Percentiles rank a stretch among this genome's conserved stretches.
phyloP scores from a whole-genome alignment of 2,329 filamentous ascomycete genomes.

The Tolypocladium sp. region DNA sequence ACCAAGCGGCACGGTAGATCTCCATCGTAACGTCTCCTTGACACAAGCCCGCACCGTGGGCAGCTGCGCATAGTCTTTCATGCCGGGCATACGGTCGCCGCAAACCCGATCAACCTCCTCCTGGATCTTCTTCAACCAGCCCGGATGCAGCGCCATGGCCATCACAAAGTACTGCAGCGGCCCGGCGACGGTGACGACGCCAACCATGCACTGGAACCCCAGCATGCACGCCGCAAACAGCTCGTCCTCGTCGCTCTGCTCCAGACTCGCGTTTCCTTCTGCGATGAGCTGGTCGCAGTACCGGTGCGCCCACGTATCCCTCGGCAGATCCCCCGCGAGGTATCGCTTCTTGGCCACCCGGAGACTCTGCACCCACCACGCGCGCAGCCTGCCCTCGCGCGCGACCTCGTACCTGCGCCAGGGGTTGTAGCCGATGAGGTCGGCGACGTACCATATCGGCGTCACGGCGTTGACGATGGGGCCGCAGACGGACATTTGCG shows the following conservation, averaged over 20 bases:
- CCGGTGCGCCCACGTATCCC: background rate
- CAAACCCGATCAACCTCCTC: slow-evolving; percentile 32
- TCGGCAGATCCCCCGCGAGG: background rate
- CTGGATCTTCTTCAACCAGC: slow-evolving; percentile 43
- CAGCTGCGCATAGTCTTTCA: slow-evolving; percentile 3
- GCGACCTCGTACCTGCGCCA: background rate
- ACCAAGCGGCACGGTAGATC: slow-evolving; percentile 41
- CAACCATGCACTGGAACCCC: slow-evolving; percentile 41
- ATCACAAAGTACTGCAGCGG: slow-evolving; percentile 42
- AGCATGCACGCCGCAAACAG: slow-evolving; percentile 40
- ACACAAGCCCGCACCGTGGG: slow-evolving; percentile 37
- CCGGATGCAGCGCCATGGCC: slow-evolving; percentile 42
- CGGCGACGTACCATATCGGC: background rate
- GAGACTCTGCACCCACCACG: background rate
- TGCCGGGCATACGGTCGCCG: background rate
- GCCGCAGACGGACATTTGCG: background rate
- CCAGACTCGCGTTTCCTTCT: slow-evolving; percentile 21
- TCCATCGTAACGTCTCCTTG: slow-evolving; percentile 51
- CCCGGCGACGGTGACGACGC: slow-evolving; percentile 39
- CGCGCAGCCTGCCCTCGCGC: background rate
- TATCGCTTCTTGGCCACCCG: background rate
- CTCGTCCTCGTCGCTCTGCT: slow-evolving; percentile 33
- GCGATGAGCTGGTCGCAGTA: background rate
- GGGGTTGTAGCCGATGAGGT: background rate
- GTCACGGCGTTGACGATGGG: background rate